phyloP scores from a whole-genome alignment of 805 yeast genomes.

The Kuraishia hungarica region DNA sequence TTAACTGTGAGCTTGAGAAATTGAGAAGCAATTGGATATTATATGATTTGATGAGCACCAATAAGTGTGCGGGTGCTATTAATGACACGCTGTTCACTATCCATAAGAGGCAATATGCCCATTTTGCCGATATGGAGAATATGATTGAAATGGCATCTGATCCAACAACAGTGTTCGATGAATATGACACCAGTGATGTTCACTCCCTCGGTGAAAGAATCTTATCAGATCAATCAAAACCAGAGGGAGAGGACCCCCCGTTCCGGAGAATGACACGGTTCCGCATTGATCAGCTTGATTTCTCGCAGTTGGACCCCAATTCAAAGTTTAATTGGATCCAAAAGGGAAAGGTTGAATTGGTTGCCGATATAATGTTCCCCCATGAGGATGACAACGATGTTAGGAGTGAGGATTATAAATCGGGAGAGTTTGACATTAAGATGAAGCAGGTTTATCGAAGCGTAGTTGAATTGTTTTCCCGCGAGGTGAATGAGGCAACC shows the following conservation, averaged over 20 bases:
- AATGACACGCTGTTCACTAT: constrained; percentile 70
- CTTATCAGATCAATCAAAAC: background rate
- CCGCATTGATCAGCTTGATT: constrained; percentile 27
- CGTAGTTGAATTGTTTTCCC: background rate
- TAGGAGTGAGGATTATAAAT: background rate
- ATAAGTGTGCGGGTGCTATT: constrained; percentile 63
- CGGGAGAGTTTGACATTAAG: background rate
- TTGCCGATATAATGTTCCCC: constrained; percentile 70
- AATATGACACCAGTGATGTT: background rate
- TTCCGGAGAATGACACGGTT: constrained; percentile 45
- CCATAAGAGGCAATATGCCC: constrained; percentile 62
- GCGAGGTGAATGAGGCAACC: background rate
- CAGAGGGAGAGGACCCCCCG: background rate
- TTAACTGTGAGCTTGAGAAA: constrained; percentile 57
- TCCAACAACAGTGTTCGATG: constrained; percentile 1
- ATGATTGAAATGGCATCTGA: background rate
- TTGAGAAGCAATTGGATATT: constrained; percentile 50
- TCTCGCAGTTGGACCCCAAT: constrained; percentile 17
- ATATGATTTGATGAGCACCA: constrained; percentile 62
- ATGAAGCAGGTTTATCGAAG: background rate
- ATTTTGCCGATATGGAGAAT: constrained; percentile 25
- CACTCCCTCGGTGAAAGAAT: background rate
- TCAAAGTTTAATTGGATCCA: constrained; percentile 64
- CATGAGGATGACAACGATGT: constrained; percentile 21
- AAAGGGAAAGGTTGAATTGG: constrained; percentile 60